These are phyloP conservation scores for Penicillium sp. DNA, from an alignment of 2,329 filamentous ascomycete species.

Conservation along the genomic window DNA sequence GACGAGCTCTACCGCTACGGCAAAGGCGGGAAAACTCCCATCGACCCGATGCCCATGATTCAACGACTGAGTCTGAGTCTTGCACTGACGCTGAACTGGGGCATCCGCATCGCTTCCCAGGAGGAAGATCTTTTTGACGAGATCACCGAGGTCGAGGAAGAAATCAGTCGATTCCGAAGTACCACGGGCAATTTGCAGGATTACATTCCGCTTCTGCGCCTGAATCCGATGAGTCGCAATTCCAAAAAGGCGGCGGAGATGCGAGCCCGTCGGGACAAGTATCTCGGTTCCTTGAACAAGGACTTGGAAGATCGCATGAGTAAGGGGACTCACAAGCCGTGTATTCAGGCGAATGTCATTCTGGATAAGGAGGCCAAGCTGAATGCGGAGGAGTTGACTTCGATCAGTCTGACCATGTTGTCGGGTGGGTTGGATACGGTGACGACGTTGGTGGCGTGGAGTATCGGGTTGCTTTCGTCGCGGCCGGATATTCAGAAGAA, in stretches of 20 bases:
- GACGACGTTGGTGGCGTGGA: conserved; percentile 61
- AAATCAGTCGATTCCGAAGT: conserved; percentile 66
- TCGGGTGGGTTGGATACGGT: conserved; percentile 62
- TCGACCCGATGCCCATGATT: conserved; percentile 64
- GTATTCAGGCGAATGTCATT: conserved; percentile 63
- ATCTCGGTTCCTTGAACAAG: conserved; percentile 52
- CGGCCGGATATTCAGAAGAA: conserved; percentile 58
- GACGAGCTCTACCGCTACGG: conserved; percentile 56
- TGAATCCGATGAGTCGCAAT: conserved; percentile 58
- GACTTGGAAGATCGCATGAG: conserved; percentile 57
- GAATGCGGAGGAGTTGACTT: conserved; percentile 57
- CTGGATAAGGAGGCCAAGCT: conserved; percentile 58
- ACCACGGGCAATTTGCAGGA: conserved; percentile 77
- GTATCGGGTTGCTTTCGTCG: conserved; percentile 54
- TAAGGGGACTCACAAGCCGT: conserved; percentile 56
- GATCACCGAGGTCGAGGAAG: conserved; percentile 67
- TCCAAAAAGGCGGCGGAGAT: conserved; percentile 55
- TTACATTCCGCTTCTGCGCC: conserved; percentile 66
- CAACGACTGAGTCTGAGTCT: conserved; percentile 59
- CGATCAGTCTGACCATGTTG: conserved; percentile 63
- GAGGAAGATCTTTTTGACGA: conserved; percentile 61
- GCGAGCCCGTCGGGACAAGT: conserved; percentile 55
- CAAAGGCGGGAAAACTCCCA: conserved; percentile 46
- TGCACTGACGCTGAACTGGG: conserved; percentile 61
- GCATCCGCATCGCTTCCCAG: conserved; percentile 54